A percentile compares a stretch with the other conserved stretches of the same genome.
Conservation (phyloP, 2,329 filamentous ascomycete species). For the Microsporum canis region DNA sequence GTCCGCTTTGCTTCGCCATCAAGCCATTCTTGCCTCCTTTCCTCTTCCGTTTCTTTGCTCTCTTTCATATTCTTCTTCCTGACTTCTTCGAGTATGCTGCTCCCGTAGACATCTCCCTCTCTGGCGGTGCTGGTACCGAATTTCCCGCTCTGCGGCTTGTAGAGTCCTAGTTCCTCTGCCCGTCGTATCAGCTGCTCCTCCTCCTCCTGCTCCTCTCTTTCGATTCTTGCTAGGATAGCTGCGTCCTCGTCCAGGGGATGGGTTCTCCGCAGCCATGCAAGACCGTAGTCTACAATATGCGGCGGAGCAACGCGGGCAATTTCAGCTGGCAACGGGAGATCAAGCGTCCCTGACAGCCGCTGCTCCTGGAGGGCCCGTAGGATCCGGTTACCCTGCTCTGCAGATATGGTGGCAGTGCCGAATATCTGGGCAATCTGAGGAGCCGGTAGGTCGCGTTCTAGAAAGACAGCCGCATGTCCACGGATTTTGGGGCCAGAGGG, state of each 20-base stretch:
- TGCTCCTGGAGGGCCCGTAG: conserved; percentile 34
- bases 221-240: conserved; percentile 37
- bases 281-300: conserved; percentile 25
- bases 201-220: conserved; percentile 29
- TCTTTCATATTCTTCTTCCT: conserved; percentile 31
- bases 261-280: conserved; percentile 33
- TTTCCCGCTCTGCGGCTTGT: conserved; percentile 35
- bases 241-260: conserved; percentile 39
- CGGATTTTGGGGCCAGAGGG: conserved; percentile 5
- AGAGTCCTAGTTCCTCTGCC: conserved; percentile 32
- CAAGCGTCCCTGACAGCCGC: conserved; percentile 35
- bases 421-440: conserved; percentile 23
- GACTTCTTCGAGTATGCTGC: conserved; percentile 32
- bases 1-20: conserved; percentile 37
- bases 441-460: conserved; percentile 22
- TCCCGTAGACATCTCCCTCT: conserved; percentile 32
- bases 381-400: conserved; percentile 27
- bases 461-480: conserved; percentile 22
- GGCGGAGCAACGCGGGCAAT: conserved; percentile 25
- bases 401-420: conserved; percentile 21
- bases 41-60: conserved; percentile 35
- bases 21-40: conserved; percentile 43
- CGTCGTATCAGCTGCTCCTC: conserved; percentile 28
- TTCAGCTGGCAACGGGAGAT: conserved; percentile 33
- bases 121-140: conserved; percentile 33